These are phyloP conservation scores for Cladosporium halotolerans DNA, from an alignment of 2,329 filamentous ascomycete species.

Conservation along the genomic window DNA sequence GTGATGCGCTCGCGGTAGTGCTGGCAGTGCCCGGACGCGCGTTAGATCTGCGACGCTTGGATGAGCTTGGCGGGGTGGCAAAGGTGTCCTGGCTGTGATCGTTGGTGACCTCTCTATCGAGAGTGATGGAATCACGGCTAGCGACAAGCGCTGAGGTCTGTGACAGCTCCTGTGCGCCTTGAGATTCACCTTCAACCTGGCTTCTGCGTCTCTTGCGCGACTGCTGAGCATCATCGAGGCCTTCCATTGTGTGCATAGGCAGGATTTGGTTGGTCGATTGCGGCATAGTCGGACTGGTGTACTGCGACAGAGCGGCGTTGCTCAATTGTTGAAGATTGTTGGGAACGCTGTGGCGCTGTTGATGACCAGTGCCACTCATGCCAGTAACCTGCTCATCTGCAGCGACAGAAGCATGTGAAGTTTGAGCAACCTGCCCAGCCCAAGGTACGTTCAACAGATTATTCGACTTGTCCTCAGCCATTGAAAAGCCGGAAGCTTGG, in stretches of 20 bases:
- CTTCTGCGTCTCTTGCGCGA: conserved; percentile 8
- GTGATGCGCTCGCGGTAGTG: background rate
- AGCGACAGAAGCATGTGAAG: background rate
- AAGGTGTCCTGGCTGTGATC: background rate
- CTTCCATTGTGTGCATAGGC: background rate
- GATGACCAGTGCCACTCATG: background rate
- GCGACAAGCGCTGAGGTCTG: no score
- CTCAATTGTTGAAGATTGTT: conserved; percentile 7
- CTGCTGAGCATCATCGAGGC: background rate
- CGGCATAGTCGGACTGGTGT: background rate
- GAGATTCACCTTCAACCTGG: background rate
- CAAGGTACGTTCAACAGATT: conserved; percentile 14
- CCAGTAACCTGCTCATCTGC: conserved; percentile 2
- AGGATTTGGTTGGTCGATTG: background rate
- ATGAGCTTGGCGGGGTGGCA: background rate
- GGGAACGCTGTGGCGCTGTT: conserved; percentile 1
- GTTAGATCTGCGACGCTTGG: conserved; percentile 5
- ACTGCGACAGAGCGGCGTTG: conserved; percentile 1
- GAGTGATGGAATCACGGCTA: no score
- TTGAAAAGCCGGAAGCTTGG: background rate
- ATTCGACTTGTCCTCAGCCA: conserved; percentile 10
- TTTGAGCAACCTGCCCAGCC: conserved; percentile 1
- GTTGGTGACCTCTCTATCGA: background rate
- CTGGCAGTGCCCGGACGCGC: background rate
- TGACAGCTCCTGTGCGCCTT: background rate